A percentile compares a stretch with the other conserved stretches of the same genome.
These are phyloP conservation scores for Trichosporon inkin DNA, from an alignment of 1,284 basidiomycete species.

Conservation along the genomic window DNA sequence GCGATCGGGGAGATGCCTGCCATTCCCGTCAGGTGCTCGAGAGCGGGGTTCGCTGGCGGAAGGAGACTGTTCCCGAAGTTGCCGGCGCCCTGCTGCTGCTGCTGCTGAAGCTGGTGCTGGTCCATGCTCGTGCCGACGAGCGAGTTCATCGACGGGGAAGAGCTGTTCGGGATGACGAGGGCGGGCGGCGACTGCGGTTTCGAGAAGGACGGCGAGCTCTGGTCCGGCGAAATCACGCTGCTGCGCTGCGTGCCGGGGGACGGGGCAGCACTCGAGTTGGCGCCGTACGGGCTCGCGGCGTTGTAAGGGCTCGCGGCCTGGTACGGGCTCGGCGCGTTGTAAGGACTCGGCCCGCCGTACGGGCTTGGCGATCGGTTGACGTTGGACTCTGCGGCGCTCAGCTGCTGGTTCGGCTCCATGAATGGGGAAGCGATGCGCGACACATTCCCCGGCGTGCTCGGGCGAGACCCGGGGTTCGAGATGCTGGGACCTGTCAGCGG, in stretches of 20 bases:
- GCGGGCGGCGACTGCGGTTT: conserved; percentile 50
- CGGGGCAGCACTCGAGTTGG: conserved; percentile 18
- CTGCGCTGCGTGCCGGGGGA: conserved; percentile 24
- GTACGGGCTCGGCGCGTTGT: conserved; percentile 4
- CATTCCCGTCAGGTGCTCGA: conserved; percentile 46
- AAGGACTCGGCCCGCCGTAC: conserved; percentile 15
- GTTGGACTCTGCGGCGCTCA: conserved; percentile 22
- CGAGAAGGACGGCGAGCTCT: conserved; percentile 37
- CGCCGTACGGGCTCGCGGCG: conserved; percentile 1
- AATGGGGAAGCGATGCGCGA: conserved; percentile 23
- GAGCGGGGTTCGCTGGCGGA: conserved; percentile 40
- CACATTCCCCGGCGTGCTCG: conserved; percentile 14
- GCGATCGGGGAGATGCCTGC: conserved; percentile 48
- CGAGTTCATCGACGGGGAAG: conserved; percentile 34
- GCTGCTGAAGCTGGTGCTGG: conserved; percentile 6
- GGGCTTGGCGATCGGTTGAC: conserved; percentile 31
- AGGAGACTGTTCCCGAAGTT: conserved; percentile 29
- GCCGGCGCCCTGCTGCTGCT: conserved; percentile 8
- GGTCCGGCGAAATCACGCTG: conserved; percentile 14
- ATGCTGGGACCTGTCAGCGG: conserved; percentile 19
- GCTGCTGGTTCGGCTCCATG: conserved; percentile 7
- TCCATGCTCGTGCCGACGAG: conserved; percentile 10
- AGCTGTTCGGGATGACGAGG: conserved; percentile 43
- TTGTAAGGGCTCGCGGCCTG: conserved; percentile 5
- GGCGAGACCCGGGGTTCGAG: conserved; percentile 31